Conservation (phyloP, 306 rosid species). For the Vigna angularis region DNA sequence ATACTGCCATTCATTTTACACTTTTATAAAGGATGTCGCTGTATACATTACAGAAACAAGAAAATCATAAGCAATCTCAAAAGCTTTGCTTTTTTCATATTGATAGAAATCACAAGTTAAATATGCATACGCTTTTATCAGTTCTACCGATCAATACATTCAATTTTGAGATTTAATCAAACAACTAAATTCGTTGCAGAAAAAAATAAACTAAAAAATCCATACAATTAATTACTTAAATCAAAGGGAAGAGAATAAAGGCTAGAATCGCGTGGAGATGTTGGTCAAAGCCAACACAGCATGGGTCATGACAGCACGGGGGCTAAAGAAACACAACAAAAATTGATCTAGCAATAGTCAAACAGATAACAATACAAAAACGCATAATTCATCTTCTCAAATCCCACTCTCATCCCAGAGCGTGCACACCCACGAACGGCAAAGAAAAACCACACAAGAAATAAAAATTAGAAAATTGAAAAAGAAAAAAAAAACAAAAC, state of each 20-base stretch:
- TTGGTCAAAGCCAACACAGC: slow-evolving; percentile 7
- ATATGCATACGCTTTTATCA: not conserved
- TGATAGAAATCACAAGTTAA: not conserved
- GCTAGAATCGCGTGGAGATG: slow-evolving; percentile 30
- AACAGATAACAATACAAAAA: not conserved
- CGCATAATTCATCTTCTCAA: not conserved
- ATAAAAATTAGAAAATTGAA: not conserved
- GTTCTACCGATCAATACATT: not conserved
- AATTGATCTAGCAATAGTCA: not conserved
- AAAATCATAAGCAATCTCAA: not conserved
- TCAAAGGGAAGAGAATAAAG: not conserved
- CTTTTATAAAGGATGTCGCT: too few species aligned
- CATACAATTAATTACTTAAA: too few species aligned
- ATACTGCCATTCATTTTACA: too few species aligned
- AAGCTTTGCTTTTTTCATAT: not conserved
- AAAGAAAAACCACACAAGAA: not conserved
- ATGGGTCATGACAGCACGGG: not conserved
- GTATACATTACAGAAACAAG: not conserved
- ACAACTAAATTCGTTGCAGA: not conserved
- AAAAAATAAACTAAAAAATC: not conserved
- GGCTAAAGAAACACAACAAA: not conserved
- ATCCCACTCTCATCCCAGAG: slow-evolving; percentile 11
- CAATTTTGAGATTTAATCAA: not conserved
- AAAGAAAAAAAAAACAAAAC: not conserved
- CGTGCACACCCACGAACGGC: slow-evolving; percentile 31